Evolutionary conservation across 306 rosid genomes (phyloP), one percentile per base, ranked within the genome.

Genomic region (Clitoria ternatea): DNA sequence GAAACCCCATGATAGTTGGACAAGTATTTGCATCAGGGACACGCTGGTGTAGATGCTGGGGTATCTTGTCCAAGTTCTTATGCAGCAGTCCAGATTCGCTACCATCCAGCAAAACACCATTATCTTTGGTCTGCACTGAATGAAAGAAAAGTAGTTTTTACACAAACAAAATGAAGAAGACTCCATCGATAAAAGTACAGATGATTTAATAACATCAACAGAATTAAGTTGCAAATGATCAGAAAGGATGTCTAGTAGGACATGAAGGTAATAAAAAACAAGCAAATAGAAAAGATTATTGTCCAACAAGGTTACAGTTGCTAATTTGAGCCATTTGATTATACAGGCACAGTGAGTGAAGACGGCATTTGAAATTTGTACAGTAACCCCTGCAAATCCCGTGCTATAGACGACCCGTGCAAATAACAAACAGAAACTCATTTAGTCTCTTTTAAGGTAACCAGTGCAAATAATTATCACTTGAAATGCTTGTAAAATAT

Each of bases 91-190:
- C 82, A 13, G 83, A 56, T 75, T 80, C 84, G 61, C 79, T 77
- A 47, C 81, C 70, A 44, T 85, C 87, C 84, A 70, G 75, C 87
- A 87, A 70, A 82, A 80, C 80, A 64, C 79, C 85, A 87, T 79
- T 85, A 77, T 83, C 96, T 86, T 82, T 85, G 88, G 88, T 86
- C 99, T 94, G 99, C 92, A 86, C 99, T 94, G 97, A 85, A 94
- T 86, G 84, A 84, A 84, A 69, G 68, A 76, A 71, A 76, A 76
- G 70, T 80, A 78, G 81, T 80, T 83, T 88, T 86, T 82, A 89
- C 88, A 88, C 83, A 74, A 80, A 81, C 79, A 80, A 74, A 77
- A 80, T 26, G 73, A 53, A 84, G 59, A 24, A 74, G 54, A 61
- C 75, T 74, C 64, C 23, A n/a, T 52, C 6, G 62, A 24, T 36